Conservation (phyloP, 768 basidiomycete species). For the Symmetrospora coprosmae region DNA sequence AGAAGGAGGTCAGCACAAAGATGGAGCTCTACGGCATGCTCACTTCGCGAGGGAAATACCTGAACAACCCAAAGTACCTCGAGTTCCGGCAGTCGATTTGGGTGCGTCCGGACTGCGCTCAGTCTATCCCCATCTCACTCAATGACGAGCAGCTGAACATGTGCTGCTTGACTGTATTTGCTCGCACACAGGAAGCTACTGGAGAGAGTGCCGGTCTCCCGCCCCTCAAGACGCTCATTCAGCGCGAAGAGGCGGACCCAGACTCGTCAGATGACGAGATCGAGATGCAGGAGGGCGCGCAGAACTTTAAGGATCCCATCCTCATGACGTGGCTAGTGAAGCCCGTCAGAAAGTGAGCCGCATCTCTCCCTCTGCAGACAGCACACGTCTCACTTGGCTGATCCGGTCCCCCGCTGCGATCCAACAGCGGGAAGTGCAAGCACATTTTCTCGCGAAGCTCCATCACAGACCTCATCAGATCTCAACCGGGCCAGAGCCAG, state of each 20-base stretch:
- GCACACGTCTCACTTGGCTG: not conserved
- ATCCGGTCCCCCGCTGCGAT: not conserved
- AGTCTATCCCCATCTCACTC: not conserved
- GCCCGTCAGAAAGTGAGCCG: slow-evolving; percentile 7
- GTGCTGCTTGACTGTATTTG: not conserved
- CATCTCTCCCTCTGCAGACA: not conserved
- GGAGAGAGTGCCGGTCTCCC: not conserved
- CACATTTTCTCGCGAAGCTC: slow-evolving; percentile 5
- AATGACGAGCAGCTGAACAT: no score
- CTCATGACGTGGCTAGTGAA: slow-evolving; percentile 8
- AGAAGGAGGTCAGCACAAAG: not conserved
- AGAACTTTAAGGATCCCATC: slow-evolving; percentile 18
- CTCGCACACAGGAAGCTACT: not conserved
- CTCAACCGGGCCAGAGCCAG: not conserved
- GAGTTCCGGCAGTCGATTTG: not conserved
- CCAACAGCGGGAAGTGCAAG: slow-evolving; percentile 4
- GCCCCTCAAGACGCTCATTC: slow-evolving; percentile 7
- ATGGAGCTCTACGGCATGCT: not conserved
- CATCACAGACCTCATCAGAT: not conserved
- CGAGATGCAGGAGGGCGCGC: not conserved
- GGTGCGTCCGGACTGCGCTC: not conserved
- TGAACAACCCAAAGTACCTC: not conserved
- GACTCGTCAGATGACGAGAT: slow-evolving; percentile 15
- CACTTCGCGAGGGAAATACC: not conserved
- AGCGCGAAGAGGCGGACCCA: slow-evolving; percentile 2